Conservation (phyloP, 306 rosid species). For the Clitoria ternatea region DNA sequence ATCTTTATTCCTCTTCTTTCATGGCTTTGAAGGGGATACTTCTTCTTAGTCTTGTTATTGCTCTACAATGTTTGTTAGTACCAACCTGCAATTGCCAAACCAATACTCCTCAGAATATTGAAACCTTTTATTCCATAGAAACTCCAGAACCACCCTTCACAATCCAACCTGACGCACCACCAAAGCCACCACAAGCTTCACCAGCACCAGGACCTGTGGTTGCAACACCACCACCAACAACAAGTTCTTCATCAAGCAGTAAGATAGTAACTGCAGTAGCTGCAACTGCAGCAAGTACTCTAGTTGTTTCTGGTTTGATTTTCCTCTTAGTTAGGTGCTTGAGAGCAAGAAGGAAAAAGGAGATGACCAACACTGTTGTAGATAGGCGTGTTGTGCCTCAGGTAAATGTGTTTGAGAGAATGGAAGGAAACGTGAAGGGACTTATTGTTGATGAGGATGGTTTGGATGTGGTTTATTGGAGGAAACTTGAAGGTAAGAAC, state of each 20-base stretch:
- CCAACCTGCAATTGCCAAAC: constrained; percentile 34
- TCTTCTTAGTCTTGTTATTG: constrained; percentile 23
- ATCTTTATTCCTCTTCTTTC: constrained; percentile 21
- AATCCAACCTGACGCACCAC: constrained; percentile 9
- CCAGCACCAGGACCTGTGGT: constrained; percentile 10
- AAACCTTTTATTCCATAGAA: constrained; percentile 52
- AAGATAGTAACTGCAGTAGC: constrained; percentile 55
- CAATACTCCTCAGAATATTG: constrained; percentile 55
- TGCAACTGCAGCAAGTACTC: constrained; percentile 57
- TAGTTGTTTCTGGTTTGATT: constrained; percentile 47
- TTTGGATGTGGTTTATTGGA: constrained; percentile 90
- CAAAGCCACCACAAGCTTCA: constrained; percentile 3
- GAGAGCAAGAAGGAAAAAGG: constrained; percentile 31
- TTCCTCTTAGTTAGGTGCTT: constrained; percentile 42
- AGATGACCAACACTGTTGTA: constrained; percentile 7
- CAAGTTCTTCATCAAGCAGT: constrained; percentile 33
- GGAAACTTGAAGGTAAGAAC: constrained; percentile 52
- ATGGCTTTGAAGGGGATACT: constrained; percentile 36
- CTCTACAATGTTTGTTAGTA: constrained; percentile 11
- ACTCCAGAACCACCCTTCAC: constrained; percentile 16
- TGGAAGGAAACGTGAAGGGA: constrained; percentile 56
- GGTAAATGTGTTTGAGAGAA: constrained; percentile 33
- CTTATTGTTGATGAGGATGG: constrained; percentile 87
- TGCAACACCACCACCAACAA: too few relatives aligned
- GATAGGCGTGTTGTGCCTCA: constrained; percentile 34